phyloP scores from a whole-genome alignment of 148 eudicot species.

The Vaccinium darrowii region DNA sequence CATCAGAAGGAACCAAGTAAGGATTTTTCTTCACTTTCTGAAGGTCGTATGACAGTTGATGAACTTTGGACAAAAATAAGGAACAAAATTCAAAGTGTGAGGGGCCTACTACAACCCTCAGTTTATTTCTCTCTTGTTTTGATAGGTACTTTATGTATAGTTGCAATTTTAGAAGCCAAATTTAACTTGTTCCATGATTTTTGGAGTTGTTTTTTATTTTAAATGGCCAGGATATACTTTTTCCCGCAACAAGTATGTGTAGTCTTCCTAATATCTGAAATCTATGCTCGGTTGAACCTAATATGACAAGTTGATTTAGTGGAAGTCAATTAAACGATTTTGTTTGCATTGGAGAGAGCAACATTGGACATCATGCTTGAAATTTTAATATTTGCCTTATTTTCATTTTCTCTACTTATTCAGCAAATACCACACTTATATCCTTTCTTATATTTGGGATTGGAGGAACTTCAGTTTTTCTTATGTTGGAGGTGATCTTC shows the following conservation, averaged over 20 bases:
- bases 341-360: background rate
- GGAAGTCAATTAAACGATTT: background rate
- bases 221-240: background rate
- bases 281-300: background rate
- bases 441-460: background rate
- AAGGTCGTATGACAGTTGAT: too few relatives aligned
- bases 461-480: conserved; percentile 7
- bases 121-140: background rate
- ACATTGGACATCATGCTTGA: background rate
- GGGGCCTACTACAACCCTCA: background rate
- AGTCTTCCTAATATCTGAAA: background rate
- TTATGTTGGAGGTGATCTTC: too few relatives aligned
- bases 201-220: background rate
- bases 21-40: too few relatives aligned
- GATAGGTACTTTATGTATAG: background rate
- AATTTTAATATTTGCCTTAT: background rate
- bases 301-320: background rate
- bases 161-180: background rate
- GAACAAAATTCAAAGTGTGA: background rate
- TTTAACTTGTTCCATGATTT: background rate
- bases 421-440: background rate
- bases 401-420: background rate
- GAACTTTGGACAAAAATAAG: background rate
- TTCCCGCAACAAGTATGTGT: background rate
- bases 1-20: too few relatives aligned